Percentiles rank a stretch among this genome's conserved stretches.
Conservation (phyloP, 2,329 filamentous ascomycete genomes). For the Ophiostoma sp. region DNA sequence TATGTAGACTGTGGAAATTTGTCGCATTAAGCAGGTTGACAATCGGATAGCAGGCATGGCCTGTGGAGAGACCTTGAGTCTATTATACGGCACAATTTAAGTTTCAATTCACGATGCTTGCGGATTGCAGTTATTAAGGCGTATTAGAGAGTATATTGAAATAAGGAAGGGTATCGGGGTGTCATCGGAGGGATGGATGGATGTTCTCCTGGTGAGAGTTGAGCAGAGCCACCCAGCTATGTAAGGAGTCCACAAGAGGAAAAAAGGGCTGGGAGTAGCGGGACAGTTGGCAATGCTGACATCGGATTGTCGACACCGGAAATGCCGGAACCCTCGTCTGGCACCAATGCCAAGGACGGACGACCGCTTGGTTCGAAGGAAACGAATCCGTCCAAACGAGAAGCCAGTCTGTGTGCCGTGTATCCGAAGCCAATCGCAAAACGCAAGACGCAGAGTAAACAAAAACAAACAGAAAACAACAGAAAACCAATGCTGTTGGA, state of each 20-base stretch:
- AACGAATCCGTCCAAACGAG: not conserved
- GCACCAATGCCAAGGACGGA: constrained; percentile 4
- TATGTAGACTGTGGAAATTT: not conserved
- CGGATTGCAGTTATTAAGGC: not conserved
- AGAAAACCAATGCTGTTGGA: constrained; percentile 9
- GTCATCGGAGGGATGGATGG: not conserved
- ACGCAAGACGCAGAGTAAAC: not conserved
- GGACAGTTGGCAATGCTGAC: not conserved
- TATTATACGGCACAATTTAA: not conserved
- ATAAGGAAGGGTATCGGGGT: constrained; percentile 12
- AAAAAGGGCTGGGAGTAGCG: not conserved
- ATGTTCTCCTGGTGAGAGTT: not conserved
- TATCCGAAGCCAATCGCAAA: not conserved
- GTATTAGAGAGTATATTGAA: not conserved
- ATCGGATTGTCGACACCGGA: constrained; percentile 9
- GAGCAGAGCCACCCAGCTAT: not conserved
- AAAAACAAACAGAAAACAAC: not conserved
- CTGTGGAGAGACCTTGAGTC: too few species aligned
- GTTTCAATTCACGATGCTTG: not conserved
- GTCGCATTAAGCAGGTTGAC: not conserved
- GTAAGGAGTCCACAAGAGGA: constrained; percentile 11
- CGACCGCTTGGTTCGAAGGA: too few species aligned
- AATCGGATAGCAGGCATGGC: not conserved
- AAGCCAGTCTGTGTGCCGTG: too few species aligned
- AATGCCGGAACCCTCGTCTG: constrained; percentile 15